Evolutionary conservation across 257 asterid species (phyloP), one percentile per base, ranked within the genome.

Genomic region (Avicennia marina): DNA sequence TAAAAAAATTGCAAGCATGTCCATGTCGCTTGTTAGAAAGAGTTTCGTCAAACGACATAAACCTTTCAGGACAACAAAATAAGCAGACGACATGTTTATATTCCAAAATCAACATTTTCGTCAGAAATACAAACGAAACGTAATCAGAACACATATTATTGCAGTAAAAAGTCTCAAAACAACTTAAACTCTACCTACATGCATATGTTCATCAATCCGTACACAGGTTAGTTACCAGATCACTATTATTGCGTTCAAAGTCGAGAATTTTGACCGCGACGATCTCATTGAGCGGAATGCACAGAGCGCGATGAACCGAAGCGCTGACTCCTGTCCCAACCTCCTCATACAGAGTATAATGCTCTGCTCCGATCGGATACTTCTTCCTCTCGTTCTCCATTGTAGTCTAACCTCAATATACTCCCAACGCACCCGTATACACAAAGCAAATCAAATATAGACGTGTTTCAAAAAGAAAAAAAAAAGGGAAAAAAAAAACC

Each of bases 311-410:
- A 68, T 87, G 81, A 67, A 90, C 96, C 18, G 91, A 78, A 19
- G 98, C 98, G 67, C 96, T 90, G 13, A 68, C 98, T n/a, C 96
- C 98, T 1, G 73, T 82, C 13, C 98, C 98, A 11, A 90, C 86
- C 78, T 82, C 96, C 78, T 90, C 98, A 53, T 42, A 81, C 68
- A 85, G 56, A 6, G 82, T 71, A 62, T 90, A 90, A 68, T 81
- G 72, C 71, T 87, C 95, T 31, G 89, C 89, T 40, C 98, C 95
- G 29, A 90, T 85, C n/a, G 96, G 98, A 67, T 87, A 90, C 81
- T 81, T 84, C 80, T 77, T 87, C 78, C 69, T 84, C 68, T 90
- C 97, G 88, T 72, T 83, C 45, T 58, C 83, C 83, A 76, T 78
- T 41, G 18, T 32, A 34, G 53, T 33, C 54, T 20, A 39, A 27